These are phyloP conservation scores for Aaosphaeria arxii DNA, from an alignment of 2,329 filamentous ascomycete genomes.

Conservation along the genomic window DNA sequence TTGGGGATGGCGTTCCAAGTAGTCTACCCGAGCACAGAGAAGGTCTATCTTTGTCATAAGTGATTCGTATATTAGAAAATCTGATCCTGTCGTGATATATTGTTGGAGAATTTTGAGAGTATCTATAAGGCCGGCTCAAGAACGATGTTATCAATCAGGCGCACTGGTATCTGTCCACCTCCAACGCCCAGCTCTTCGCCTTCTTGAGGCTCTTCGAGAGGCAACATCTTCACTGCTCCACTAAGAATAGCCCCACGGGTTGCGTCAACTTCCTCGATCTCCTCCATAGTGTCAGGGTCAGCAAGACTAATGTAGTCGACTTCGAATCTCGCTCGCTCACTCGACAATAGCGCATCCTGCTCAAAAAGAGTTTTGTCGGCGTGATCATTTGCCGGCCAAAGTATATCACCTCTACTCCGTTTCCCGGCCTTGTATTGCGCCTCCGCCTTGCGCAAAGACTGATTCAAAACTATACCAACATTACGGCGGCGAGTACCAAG, in stretches of 20 bases:
- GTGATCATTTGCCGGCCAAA: conserved; percentile 67
- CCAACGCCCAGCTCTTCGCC: conserved; percentile 72
- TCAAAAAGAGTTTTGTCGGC: conserved; percentile 53
- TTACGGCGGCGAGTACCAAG: conserved; percentile 71
- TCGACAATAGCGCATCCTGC: conserved; percentile 60
- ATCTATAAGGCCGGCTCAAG: conserved; percentile 19
- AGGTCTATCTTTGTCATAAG: no score
- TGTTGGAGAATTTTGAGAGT: no score
- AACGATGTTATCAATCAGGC: conserved; percentile 95
- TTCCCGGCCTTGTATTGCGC: conserved; percentile 57
- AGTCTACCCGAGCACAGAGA: no score
- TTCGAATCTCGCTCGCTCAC: conserved; percentile 68
- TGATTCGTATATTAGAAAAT: no score
- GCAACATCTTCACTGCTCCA: conserved; percentile 85
- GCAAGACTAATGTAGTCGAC: conserved; percentile 91
- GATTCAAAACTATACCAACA: conserved; percentile 69
- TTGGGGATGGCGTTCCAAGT: no score
- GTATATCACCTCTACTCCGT: conserved; percentile 61
- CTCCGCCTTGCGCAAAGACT: conserved; percentile 69
- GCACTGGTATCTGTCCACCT: conserved; percentile 69
- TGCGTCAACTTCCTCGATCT: conserved; percentile 69
- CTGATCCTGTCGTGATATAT: no score
- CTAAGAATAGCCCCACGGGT: conserved; percentile 77
- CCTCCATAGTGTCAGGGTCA: conserved; percentile 78
- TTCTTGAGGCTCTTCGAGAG: conserved; percentile 65